phyloP scores from a whole-genome alignment of 2,329 filamentous ascomycete species.

The Ilyonectria destructans region DNA sequence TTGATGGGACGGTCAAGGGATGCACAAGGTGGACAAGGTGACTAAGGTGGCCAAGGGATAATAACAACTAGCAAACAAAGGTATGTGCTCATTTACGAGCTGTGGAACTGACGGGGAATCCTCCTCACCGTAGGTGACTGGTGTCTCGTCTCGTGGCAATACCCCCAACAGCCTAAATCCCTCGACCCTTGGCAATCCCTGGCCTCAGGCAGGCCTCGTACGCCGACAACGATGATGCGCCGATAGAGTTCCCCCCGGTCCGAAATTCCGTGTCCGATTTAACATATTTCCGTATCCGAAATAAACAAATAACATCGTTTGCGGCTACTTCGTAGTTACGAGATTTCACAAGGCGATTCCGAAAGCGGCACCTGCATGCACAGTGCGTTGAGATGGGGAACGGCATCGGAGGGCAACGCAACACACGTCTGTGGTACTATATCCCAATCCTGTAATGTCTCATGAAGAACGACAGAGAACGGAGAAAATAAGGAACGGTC shows the following conservation, averaged over 20 bases:
- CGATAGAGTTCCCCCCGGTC: conserved; percentile 29
- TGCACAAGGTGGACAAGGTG: not conserved
- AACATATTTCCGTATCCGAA: conserved; percentile 5
- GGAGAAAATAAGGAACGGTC: not conserved
- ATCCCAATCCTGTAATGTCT: not conserved
- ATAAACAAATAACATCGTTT: conserved; percentile 31
- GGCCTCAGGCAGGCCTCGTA: conserved; percentile 26
- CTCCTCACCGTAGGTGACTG: conserved; percentile 28
- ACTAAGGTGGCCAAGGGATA: not conserved
- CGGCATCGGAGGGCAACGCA: not conserved
- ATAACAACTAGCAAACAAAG: conserved; percentile 19
- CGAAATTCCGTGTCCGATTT: conserved; percentile 29
- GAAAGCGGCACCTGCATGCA: conserved; percentile 26
- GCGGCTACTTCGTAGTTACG: conserved; percentile 29
- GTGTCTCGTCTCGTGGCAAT: conserved; percentile 10
- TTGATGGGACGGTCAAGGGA: conserved; percentile 4
- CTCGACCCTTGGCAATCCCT: conserved; percentile 32
- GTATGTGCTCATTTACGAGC: conserved; percentile 42
- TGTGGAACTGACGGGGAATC: conserved; percentile 39
- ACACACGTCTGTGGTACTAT: not conserved
- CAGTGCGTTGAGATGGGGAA: not conserved
- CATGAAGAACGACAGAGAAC: not conserved
- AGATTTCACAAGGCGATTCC: conserved; percentile 22
- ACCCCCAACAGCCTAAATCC: conserved; percentile 32
- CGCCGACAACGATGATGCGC: conserved; percentile 25